Conservation (phyloP, 106 monocot species). For the Apostasia shenzhenica region DNA sequence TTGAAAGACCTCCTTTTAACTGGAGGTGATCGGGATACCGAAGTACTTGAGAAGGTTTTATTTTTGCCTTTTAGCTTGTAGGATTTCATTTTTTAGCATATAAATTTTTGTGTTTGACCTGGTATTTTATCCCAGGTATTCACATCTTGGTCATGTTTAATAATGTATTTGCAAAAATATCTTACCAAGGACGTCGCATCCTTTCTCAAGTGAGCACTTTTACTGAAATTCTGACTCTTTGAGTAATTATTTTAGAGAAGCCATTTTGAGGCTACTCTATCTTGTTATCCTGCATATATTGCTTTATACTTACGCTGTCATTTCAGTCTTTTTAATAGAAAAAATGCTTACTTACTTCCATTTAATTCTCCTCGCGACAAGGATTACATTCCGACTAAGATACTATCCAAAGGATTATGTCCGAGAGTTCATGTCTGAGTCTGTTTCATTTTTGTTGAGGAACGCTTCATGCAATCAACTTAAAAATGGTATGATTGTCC, state of each 20-base stretch:
- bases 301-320: not conserved
- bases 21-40: slow-evolving; percentile 73
- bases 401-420: slow-evolving; percentile 71
- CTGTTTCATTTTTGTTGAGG: slow-evolving; percentile 81
- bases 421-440: slow-evolving; percentile 87
- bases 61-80: not conserved
- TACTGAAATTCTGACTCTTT: not conserved
- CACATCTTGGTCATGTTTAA: slow-evolving; percentile 64
- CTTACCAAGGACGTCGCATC: slow-evolving; percentile 53
- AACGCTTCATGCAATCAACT: slow-evolving; percentile 59
- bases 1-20: slow-evolving; percentile 40
- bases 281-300: too few relatives aligned
- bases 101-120: not conserved
- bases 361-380: slow-evolving; percentile 7
- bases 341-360: not conserved
- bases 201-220: slow-evolving; percentile 59
- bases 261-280: too few relatives aligned
- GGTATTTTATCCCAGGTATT: slow-evolving; percentile 69
- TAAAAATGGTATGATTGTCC: slow-evolving; percentile 37
- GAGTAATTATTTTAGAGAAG: too few relatives aligned
- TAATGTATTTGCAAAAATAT: slow-evolving; percentile 91
- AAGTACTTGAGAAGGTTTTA: slow-evolving; percentile 75
- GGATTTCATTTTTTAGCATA: not conserved
- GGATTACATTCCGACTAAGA: slow-evolving; percentile 60
- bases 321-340: not conserved